Conservation (phyloP, 2,329 filamentous ascomycete genomes). For the Beauveria caledonica region DNA sequence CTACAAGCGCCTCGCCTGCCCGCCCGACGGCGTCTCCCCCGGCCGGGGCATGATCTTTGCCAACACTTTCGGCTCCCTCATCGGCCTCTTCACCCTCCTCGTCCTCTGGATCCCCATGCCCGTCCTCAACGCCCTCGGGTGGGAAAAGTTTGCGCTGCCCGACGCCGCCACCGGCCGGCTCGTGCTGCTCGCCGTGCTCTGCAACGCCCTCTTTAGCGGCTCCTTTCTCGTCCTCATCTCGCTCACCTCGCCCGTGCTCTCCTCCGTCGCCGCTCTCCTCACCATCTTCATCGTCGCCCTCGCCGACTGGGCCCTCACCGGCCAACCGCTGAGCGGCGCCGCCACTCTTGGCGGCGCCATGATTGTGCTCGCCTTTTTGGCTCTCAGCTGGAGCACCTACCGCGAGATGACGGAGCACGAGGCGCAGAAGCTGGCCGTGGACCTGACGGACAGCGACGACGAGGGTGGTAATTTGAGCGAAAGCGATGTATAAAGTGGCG, state of each 20-base stretch:
- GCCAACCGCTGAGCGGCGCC: slow-evolving; percentile 63
- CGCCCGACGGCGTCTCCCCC: slow-evolving; percentile 77
- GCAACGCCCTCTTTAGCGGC: slow-evolving; percentile 89
- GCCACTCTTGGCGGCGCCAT: slow-evolving; percentile 75
- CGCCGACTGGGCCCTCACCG: slow-evolving; percentile 80
- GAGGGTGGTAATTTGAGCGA: slow-evolving; percentile 31
- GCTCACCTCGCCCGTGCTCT: slow-evolving; percentile 85
- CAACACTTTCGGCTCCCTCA: slow-evolving; percentile 81
- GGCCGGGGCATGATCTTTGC: slow-evolving; percentile 94
- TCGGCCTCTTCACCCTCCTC: slow-evolving; percentile 75
- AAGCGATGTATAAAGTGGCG: slow-evolving; percentile 16
- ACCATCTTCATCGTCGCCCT: slow-evolving; percentile 96
- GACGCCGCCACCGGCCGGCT: slow-evolving; percentile 70
- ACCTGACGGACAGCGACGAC: slow-evolving; percentile 40
- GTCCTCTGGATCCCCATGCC: slow-evolving; percentile 92
- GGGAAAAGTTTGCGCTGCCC: slow-evolving; percentile 79
- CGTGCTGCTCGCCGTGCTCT: slow-evolving; percentile 68
- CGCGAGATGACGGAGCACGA: slow-evolving; percentile 84
- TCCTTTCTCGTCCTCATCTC: slow-evolving; percentile 89
- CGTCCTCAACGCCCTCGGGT: slow-evolving; percentile 66
- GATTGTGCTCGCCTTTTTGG: slow-evolving; percentile 80
- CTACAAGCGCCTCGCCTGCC: slow-evolving; percentile 89
- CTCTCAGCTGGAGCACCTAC: slow-evolving; percentile 87
- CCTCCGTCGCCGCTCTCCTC: slow-evolving; percentile 82
- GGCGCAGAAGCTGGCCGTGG: slow-evolving; percentile 44